A percentile compares a stretch with the other conserved stretches of the same genome.
These are phyloP conservation scores for Kodamaea neixiangensis DNA, from an alignment of 805 yeast species.

Conservation along the genomic window DNA sequence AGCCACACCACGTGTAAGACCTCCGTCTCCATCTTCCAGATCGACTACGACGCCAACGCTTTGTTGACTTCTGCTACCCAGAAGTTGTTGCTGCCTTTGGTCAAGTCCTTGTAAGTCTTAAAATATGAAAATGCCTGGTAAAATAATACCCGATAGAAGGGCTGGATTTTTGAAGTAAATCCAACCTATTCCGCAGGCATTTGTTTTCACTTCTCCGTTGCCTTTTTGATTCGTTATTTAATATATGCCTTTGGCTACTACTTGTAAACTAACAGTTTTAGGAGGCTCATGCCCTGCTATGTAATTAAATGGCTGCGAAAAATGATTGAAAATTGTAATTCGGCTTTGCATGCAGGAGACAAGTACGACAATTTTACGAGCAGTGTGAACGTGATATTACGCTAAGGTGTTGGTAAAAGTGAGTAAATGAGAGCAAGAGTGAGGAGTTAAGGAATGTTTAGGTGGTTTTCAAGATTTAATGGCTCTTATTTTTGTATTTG, in stretches of 20 bases:
- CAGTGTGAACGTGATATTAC: no score
- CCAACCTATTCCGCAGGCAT: background rate
- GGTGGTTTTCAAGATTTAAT: no score
- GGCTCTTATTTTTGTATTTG: no score
- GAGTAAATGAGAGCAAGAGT: no score
- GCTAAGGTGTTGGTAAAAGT: no score
- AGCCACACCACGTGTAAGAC: constrained; percentile 28
- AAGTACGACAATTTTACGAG: no score
- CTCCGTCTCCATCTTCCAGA: constrained; percentile 27
- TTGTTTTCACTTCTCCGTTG: background rate
- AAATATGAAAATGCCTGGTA: background rate
- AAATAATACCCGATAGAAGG: background rate
- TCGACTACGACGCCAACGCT: constrained; percentile 32
- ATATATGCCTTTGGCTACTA: background rate
- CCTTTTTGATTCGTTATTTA: background rate
- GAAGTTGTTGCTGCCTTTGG: constrained; percentile 15
- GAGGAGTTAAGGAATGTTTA: no score
- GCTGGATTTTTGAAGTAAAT: background rate
- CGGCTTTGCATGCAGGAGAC: background rate
- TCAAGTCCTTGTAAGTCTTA: constrained; percentile 9
- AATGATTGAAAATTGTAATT: background rate
- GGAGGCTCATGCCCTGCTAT: no score
- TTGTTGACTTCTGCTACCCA: constrained; percentile 14
- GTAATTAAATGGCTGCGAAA: background rate
- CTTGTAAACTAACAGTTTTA: background rate